Base-by-base conservation (phyloP, 768 basidiomycete genomes). In the Russula earlei region DNA sequence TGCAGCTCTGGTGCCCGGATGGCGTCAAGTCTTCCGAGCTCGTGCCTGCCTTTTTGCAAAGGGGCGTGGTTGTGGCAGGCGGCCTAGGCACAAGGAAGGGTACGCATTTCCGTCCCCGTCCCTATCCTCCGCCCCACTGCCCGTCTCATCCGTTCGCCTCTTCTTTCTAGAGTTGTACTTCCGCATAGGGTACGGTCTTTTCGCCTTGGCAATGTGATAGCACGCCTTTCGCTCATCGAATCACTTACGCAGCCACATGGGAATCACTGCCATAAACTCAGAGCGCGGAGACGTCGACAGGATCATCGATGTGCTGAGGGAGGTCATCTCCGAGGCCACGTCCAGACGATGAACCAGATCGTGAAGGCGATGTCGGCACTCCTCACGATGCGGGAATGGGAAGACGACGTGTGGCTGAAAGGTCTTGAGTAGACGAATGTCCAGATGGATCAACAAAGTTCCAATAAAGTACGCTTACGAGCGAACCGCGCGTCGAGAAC, bases 1-100 rank as follows among this genome's bases (percentile, higher is more conserved):
- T 55, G n/a, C 59, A 85, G 78, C 66, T 91, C 49, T 93, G 90
- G 70, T 88, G 81, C 65, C 96, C 96, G 12, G 78, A 83, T 0
- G 93, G 91, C 5, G 66, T 94, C n/a, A 71, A 71, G 24, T 85
- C 88, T 0, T 70, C 80, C 7, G 90, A 95, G 63, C 70, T 98
- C 27, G 59, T 97, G 44, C 87, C 90, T 7, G 77, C 83, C 44
- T 75, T 98, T 25, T 74, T 74, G 44, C 77, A 83, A 67, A 80
- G 78, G 58, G 83, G 81, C 12, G 75, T 98, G 53, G 77, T 96
- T 40, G 82, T 91, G 38, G 91, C 96, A 37, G 93, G 85, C 36
- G 95, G 96, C 10, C 69, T 99, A 25, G 55, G 59, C 20, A 49
- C 54, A 19, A 46, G 53, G 36, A 33, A 56, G 50, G 60, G 56